phyloP scores from a whole-genome alignment of 352 stramenopile species.

The Vaucheria bursata region DNA sequence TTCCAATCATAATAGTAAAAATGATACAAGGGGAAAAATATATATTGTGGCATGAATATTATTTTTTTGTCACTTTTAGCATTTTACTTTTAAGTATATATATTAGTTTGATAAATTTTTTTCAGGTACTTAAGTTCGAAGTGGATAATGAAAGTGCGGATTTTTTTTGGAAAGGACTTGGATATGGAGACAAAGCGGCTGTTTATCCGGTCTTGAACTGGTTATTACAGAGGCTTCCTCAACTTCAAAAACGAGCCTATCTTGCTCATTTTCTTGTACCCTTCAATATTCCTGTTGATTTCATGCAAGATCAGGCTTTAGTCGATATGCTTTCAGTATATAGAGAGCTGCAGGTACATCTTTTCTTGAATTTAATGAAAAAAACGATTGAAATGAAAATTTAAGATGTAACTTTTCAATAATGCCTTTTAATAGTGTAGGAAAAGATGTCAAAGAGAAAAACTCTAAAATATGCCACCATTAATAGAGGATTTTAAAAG shows the following conservation, averaged over 20 bases:
- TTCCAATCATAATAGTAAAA: no score
- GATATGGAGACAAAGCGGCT: conserved; percentile 60
- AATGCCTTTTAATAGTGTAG: no score
- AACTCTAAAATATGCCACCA: no score
- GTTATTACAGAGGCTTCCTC: no score
- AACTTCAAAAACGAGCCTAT: conserved; percentile 87
- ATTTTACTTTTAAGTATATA: no score
- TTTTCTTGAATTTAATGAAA: conserved; percentile 65
- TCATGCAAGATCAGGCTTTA: conserved; percentile 66
- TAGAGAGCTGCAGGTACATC: conserved; percentile 70
- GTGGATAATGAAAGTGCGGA: conserved; percentile 52
- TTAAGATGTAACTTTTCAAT: no score
- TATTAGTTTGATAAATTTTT: no score
- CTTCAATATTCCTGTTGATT: conserved; percentile 81
- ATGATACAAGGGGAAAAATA: no score
- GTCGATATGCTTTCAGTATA: conserved; percentile 75
- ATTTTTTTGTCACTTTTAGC: no score
- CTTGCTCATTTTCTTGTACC: conserved; percentile 78
- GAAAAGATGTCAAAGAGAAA: no score
- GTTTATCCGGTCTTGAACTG: conserved; percentile 84
- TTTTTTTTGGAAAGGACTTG: conserved; percentile 13
- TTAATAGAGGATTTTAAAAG: no score
- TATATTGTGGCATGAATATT: no score
- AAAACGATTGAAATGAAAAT: conserved; percentile 57
- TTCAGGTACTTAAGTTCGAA: conserved; percentile 82